Percentiles rank a stretch among this genome's conserved stretches.
Conservation (phyloP, 768 basidiomycete genomes). For the Suillus tomentosus region DNA sequence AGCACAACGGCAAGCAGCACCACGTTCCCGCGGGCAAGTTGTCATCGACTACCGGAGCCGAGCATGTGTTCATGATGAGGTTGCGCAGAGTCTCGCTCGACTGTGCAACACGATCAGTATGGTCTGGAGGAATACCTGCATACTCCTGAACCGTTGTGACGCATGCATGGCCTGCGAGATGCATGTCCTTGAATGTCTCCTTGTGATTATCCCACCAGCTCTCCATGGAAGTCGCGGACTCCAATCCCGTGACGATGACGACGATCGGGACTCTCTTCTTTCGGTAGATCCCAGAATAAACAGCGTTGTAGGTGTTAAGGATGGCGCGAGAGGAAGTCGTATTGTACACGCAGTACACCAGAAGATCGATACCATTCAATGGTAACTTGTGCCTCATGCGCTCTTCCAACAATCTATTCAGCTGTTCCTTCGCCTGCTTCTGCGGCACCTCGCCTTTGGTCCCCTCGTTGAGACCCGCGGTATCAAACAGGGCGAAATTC, state of each 20-base stretch:
- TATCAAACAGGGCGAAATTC: slow-evolving; percentile 34
- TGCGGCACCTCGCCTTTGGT: slow-evolving; percentile 12
- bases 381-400: slow-evolving; percentile 9
- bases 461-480: slow-evolving; percentile 39
- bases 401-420: slow-evolving; percentile 25
- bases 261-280: slow-evolving; percentile 38
- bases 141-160: slow-evolving; percentile 36
- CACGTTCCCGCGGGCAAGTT: slow-evolving; percentile 13
- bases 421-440: slow-evolving; percentile 16
- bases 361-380: slow-evolving; percentile 25
- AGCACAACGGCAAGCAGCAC: slow-evolving; percentile 22
- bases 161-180: slow-evolving; percentile 38
- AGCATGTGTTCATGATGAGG: slow-evolving; percentile 24
- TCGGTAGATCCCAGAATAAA: slow-evolving; percentile 40
- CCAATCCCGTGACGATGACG: slow-evolving; percentile 42
- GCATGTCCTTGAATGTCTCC: slow-evolving; percentile 23
- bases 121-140: neutral
- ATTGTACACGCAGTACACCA: slow-evolving; percentile 43
- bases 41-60: neutral
- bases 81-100: slow-evolving; percentile 27
- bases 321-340: too few species aligned
- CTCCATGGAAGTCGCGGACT: slow-evolving; percentile 29
- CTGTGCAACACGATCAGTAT: neutral
- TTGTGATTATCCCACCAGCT: slow-evolving; percentile 38
- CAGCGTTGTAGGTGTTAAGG: slow-evolving; percentile 38